These are phyloP conservation scores for Nepenthes mirabilis DNA, from an alignment of 148 eudicot species.

Conservation along the genomic window DNA sequence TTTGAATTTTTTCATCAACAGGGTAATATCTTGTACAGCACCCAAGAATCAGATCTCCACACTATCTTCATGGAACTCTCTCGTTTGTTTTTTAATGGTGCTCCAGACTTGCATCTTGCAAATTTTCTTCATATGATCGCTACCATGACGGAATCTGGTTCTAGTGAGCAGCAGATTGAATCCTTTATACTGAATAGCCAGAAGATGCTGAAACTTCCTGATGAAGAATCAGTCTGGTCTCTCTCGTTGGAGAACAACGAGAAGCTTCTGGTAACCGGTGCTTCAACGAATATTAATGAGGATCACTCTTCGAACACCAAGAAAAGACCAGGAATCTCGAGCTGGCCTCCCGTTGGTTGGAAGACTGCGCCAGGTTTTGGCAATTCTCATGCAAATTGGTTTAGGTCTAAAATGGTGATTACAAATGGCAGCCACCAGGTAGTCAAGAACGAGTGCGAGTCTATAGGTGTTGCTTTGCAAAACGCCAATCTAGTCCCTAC, in stretches of 20 bases:
- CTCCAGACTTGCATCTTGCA: slow-evolving; percentile 61
- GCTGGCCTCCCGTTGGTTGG: slow-evolving; percentile 88
- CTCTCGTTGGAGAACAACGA: slow-evolving; percentile 25
- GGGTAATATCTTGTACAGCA: slow-evolving; percentile 55
- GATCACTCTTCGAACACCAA: slow-evolving; percentile 16
- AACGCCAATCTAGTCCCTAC: slow-evolving; percentile 3
- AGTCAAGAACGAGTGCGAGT: slow-evolving; percentile 3
- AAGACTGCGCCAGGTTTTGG: slow-evolving; percentile 76
- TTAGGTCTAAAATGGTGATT: slow-evolving; percentile 10
- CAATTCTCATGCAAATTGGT: slow-evolving; percentile 10
- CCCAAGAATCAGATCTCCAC: slow-evolving; percentile 56
- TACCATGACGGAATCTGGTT: slow-evolving; percentile 77
- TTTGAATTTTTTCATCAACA: slow-evolving; percentile 15
- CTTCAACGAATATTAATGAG: slow-evolving; percentile 15
- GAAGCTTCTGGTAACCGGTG: slow-evolving; percentile 7
- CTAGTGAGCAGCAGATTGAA: slow-evolving; percentile 67
- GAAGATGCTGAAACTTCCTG: slow-evolving; percentile 69
- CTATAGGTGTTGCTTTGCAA: slow-evolving; percentile 5
- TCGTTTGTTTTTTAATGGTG: slow-evolving; percentile 47
- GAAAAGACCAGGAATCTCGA: slow-evolving; percentile 27
- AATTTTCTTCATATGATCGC: slow-evolving; percentile 89
- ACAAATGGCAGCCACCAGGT: slow-evolving; percentile 7
- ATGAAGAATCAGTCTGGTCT: slow-evolving; percentile 58
- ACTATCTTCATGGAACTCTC: slow-evolving; percentile 75
- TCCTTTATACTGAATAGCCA: slow-evolving; percentile 69